phyloP scores from a whole-genome alignment of 257 asterid genomes.

The Nicotiana obtusifolia region DNA sequence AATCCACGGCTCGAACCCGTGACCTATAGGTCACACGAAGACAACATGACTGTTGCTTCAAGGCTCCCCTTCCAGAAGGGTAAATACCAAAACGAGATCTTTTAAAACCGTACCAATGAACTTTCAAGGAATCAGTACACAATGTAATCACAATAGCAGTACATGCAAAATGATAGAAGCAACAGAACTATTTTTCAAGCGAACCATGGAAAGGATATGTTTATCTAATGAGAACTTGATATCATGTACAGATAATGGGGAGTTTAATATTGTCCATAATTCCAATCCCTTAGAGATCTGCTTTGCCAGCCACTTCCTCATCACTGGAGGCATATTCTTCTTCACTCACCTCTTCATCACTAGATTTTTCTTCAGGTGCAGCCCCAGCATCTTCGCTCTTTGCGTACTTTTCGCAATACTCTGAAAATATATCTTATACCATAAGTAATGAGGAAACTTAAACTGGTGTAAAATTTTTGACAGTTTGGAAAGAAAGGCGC shows the following conservation, averaged over 20 bases:
- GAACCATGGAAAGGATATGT: conserved; percentile 10
- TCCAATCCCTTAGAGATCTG: conserved; percentile 46
- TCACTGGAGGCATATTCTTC: conserved; percentile 68
- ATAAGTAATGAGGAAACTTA: not conserved
- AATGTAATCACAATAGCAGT: conserved; percentile 19
- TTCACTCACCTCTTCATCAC: conserved; percentile 71
- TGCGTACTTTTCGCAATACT: conserved; percentile 70
- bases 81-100: no score
- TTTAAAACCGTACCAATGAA: not conserved
- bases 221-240: conserved; percentile 22
- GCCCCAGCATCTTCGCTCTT: conserved; percentile 76
- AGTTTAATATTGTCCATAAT: conserved; percentile 2
- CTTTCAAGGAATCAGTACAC: conserved; percentile 3
- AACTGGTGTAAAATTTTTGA: not conserved
- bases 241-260: conserved; percentile 40
- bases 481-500: not conserved
- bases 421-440: conserved; percentile 24
- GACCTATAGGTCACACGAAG: no score
- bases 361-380: conserved; percentile 56
- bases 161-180: conserved; percentile 5
- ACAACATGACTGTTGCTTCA: no score
- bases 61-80: no score
- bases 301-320: conserved; percentile 72
- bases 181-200: not conserved
- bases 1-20: no score